Conservation (phyloP, 148 eudicot species). For the Amaranthus palmeri region DNA sequence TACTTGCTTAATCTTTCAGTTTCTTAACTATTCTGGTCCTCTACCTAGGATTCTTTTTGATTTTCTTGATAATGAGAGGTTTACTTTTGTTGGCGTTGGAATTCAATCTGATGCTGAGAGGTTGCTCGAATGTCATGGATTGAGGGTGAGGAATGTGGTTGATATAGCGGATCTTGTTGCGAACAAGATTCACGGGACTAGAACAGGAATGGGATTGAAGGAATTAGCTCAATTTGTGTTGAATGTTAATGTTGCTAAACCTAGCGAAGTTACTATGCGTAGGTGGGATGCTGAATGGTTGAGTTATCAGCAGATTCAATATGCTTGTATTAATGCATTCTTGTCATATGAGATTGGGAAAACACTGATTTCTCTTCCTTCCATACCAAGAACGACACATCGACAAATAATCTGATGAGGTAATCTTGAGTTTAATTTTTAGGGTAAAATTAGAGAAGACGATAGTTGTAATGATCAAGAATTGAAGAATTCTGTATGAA, state of each 20-base stretch:
- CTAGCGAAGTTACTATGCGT: slow-evolving; percentile 45
- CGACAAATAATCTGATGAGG: no score
- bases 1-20: slow-evolving; percentile 37
- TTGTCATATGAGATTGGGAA: slow-evolving; percentile 35
- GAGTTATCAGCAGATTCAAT: slow-evolving; percentile 34
- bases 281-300: slow-evolving; percentile 48
- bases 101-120: slow-evolving; percentile 34
- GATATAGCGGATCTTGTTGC: slow-evolving; percentile 13
- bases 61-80: slow-evolving; percentile 17
- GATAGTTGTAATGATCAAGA: no score
- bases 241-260: slow-evolving; percentile 41
- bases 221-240: slow-evolving; percentile 32
- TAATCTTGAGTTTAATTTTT: no score
- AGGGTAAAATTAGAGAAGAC: no score
- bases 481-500: no score
- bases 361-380: slow-evolving; percentile 15
- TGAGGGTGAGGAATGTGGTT: slow-evolving; percentile 3
- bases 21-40: no score
- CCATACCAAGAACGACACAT: not conserved
- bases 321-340: slow-evolving; percentile 52
- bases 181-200: not conserved
- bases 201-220: slow-evolving; percentile 38
- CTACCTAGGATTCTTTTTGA: slow-evolving; percentile 20
- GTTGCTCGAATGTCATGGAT: slow-evolving; percentile 29
- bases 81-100: slow-evolving; percentile 43